A percentile compares a stretch with the other conserved stretches of the same genome.
Evolutionary conservation across 2,329 filamentous ascomycete genomes (phyloP).

Genomic region (Cryphonectria carpinicola): DNA sequence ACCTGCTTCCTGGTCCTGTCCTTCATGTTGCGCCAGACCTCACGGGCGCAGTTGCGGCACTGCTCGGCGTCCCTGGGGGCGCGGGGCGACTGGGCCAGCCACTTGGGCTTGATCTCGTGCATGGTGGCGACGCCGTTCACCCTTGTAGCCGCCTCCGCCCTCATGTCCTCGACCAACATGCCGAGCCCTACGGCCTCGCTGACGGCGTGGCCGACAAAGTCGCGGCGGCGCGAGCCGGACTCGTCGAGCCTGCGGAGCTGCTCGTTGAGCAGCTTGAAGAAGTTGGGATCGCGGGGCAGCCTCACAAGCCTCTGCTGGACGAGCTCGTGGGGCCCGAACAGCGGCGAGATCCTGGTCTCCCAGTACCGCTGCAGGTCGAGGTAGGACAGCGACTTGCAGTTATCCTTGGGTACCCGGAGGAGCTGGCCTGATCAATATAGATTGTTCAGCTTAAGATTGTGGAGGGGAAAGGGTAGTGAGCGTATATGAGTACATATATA

Average conservation of each 20-base stretch:
- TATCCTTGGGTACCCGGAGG: constrained; percentile 64
- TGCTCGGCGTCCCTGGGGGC: constrained; percentile 65
- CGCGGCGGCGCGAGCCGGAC: constrained; percentile 38
- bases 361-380: constrained; percentile 52
- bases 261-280: constrained; percentile 55
- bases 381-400: constrained; percentile 51
- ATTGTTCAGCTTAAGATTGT: constrained; percentile 24
- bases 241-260: constrained; percentile 55
- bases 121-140: constrained; percentile 36
- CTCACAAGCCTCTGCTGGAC: constrained; percentile 59
- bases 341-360: constrained; percentile 54
- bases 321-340: constrained; percentile 58
- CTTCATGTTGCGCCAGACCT: constrained; percentile 40
- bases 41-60: constrained; percentile 75
- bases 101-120: constrained; percentile 84
- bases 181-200: constrained; percentile 62
- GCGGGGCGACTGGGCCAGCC: constrained; percentile 75
- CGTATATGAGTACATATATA: not conserved
- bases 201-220: constrained; percentile 53
- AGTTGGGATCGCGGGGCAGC: constrained; percentile 44
- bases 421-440: constrained; percentile 48
- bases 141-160: constrained; percentile 29
- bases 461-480: not conserved
- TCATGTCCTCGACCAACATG: constrained; percentile 77
- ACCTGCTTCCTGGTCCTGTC: constrained; percentile 40